phyloP scores from a whole-genome alignment of 2,329 filamentous ascomycete species.

The Chaetomium strumarium region DNA sequence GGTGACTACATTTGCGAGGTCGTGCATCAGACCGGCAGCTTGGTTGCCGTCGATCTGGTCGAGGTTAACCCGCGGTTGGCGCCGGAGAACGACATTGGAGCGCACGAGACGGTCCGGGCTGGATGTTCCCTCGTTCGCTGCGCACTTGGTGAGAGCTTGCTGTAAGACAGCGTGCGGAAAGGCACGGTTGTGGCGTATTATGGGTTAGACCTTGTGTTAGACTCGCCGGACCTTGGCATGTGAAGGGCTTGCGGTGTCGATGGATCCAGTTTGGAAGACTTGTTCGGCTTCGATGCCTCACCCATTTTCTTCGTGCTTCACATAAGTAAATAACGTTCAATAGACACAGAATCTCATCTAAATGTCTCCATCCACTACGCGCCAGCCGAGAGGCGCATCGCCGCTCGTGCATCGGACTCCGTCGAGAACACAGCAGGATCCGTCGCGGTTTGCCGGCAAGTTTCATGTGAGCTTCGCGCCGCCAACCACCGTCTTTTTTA shows the following conservation, averaged over 20 bases:
- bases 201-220: not conserved
- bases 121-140: conserved; percentile 89
- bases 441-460: not conserved
- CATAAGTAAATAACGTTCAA: too few relatives aligned
- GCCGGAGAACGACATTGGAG: conserved; percentile 53
- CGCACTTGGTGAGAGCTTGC: conserved; percentile 82
- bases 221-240: not conserved
- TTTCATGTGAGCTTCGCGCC: conserved; percentile 7
- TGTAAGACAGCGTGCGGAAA: conserved; percentile 45
- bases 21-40: conserved; percentile 71
- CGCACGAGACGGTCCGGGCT: conserved; percentile 79
- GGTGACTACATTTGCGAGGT: conserved; percentile 95
- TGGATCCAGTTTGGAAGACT: not conserved
- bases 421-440: not conserved
- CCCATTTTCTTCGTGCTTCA: not conserved
- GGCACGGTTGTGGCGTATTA: not conserved
- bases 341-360: not conserved
- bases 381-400: too few relatives aligned
- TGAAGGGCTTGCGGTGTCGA: not conserved
- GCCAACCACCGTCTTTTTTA: conserved; percentile 13
- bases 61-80: conserved; percentile 74
- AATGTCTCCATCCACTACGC: not conserved
- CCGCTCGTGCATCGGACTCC: too few relatives aligned
- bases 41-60: conserved; percentile 75
- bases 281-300: not conserved